phyloP scores from a whole-genome alignment of 768 basidiomycete species.

The Serpula lacrymans region DNA sequence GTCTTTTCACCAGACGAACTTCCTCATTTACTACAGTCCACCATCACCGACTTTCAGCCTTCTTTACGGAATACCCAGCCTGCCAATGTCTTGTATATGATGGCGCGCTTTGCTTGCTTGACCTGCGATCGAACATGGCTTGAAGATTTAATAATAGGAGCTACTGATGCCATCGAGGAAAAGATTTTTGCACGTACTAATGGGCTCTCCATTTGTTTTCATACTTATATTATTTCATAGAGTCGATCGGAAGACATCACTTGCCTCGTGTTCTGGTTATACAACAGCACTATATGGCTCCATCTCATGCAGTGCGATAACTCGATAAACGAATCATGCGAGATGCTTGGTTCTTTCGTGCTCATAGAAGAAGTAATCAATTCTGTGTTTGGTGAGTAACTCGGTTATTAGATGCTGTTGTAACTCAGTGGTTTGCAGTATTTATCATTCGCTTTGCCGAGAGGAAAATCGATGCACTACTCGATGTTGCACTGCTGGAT shows the following conservation, averaged over 20 bases:
- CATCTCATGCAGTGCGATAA: constrained; percentile 88
- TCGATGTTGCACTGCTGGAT: constrained; percentile 82
- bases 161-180: constrained; percentile 89
- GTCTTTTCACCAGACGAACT: constrained; percentile 84
- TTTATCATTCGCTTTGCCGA: constrained; percentile 95
- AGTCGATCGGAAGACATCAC: constrained; percentile 81
- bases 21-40: constrained; percentile 73
- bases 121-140: constrained; percentile 91
- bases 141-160: constrained; percentile 88
- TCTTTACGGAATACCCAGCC: constrained; percentile 76
- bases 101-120: constrained; percentile 89
- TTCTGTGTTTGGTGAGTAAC: constrained; percentile 79
- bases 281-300: constrained; percentile 87
- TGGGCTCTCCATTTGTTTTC: constrained; percentile 2
- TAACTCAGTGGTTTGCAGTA: constrained; percentile 44
- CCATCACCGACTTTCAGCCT: constrained; percentile 75
- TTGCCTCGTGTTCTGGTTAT: constrained; percentile 89
- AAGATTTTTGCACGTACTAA: constrained; percentile 76
- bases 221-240: constrained; percentile 37
- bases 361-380: constrained; percentile 91
- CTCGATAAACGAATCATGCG: constrained; percentile 74
- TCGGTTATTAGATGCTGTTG: constrained; percentile 3
- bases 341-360: constrained; percentile 78
- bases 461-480: constrained; percentile 77
- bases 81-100: constrained; percentile 87